phyloP scores from a whole-genome alignment of 2,329 filamentous ascomycete genomes.

The Aspergillus fumigatus region DNA sequence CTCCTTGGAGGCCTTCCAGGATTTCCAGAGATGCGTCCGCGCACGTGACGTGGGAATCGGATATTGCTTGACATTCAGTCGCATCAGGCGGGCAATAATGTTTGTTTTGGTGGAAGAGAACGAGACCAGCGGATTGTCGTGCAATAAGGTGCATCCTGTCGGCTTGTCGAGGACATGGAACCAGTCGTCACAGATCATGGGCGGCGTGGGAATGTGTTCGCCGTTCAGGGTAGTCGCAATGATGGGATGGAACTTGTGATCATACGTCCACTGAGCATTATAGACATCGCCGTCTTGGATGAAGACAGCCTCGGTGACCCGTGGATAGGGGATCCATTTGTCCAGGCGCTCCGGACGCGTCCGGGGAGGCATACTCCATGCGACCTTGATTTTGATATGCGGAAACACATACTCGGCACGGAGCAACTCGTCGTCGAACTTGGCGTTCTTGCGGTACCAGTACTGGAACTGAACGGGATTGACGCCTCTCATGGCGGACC shows the following conservation, averaged over 20 bases:
- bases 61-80: conserved; percentile 32
- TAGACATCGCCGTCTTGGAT: conserved; percentile 51
- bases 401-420: conserved; percentile 52
- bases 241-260: conserved; percentile 47
- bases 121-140: conserved; percentile 47
- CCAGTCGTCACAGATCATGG: conserved; percentile 49
- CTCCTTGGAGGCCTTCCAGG: conserved; percentile 44
- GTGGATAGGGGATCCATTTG: conserved; percentile 53
- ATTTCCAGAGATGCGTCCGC: conserved; percentile 47
- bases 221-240: conserved; percentile 49
- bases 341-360: conserved; percentile 49
- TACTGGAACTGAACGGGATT: conserved; percentile 53
- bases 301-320: conserved; percentile 52
- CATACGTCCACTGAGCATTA: conserved; percentile 47
- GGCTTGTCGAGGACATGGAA: conserved; percentile 43
- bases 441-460: conserved; percentile 51
- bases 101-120: conserved; percentile 41
- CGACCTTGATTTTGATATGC: conserved; percentile 52
- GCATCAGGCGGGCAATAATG: conserved; percentile 26
- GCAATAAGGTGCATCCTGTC: conserved; percentile 38
- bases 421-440: conserved; percentile 52
- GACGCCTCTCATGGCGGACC: conserved; percentile 50
- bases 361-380: conserved; percentile 51
- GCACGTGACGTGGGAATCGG: conserved; percentile 45
- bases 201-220: conserved; percentile 47